phyloP scores from a whole-genome alignment of 1,284 basidiomycete species.

The Pascua sp. region DNA sequence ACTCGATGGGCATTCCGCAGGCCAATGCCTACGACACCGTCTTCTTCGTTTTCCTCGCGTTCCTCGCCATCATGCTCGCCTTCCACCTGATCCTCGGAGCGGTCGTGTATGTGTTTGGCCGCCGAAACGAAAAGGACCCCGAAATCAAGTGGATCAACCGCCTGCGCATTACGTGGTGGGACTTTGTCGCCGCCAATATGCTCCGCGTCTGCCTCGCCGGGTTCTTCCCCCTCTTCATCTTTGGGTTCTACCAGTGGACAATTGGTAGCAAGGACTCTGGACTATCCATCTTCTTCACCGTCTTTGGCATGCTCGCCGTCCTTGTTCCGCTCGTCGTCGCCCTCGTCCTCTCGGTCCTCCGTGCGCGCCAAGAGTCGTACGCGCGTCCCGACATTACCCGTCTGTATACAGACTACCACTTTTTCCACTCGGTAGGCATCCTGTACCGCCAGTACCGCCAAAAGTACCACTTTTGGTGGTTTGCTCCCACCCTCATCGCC shows the following conservation, averaged over 20 bases:
- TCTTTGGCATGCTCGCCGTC: conserved; percentile 59
- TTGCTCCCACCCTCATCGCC: conserved; percentile 45
- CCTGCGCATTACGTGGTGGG: conserved; percentile 55
- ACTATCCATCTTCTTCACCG: conserved; percentile 64
- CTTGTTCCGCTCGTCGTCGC: conserved; percentile 55
- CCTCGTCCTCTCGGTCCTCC: conserved; percentile 33
- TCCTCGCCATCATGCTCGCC: conserved; percentile 58
- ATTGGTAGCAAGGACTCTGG: conserved; percentile 68
- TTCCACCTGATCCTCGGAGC: conserved; percentile 58
- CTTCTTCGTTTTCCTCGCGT: conserved; percentile 66
- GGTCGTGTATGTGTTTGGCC: conserved; percentile 36
- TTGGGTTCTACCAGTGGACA: conserved; percentile 83
- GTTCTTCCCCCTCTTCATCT: conserved; percentile 67
- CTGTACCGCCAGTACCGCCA: conserved; percentile 50
- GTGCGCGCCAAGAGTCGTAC: conserved; percentile 30
- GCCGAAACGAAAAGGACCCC: not conserved
- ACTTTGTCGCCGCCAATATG: conserved; percentile 46
- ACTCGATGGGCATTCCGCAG: conserved; percentile 66
- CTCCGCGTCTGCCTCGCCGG: conserved; percentile 58
- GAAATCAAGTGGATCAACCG: conserved; percentile 41
- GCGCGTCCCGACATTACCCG: conserved; percentile 34
- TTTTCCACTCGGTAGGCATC: conserved; percentile 46
- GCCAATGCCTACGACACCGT: conserved; percentile 80
- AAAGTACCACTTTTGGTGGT: conserved; percentile 52
- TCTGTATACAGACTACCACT: conserved; percentile 44